Base-by-base conservation (phyloP, 2,329 filamentous ascomycete species). In the Arachnomyces sp. region DNA sequence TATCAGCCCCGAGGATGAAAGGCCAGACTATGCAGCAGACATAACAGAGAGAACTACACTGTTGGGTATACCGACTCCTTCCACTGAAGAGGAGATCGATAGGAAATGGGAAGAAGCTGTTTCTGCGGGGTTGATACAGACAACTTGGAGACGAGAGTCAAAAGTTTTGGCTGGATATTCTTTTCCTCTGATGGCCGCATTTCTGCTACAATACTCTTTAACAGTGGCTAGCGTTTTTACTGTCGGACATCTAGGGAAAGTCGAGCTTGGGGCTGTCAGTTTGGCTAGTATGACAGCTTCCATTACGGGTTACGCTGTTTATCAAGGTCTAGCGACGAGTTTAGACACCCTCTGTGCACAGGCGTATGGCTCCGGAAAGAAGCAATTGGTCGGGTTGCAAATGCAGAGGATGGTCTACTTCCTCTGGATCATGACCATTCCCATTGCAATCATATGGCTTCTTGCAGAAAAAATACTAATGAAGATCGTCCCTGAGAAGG, bases 341-440 rank as follows among this genome's bases (percentile, higher is more conserved):
- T 71, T 96, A 29, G 90, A 96, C 63, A 96, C 90, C 0, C 78
- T 96, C 2, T 95, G 90, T 60, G 79, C 90, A 0, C 90, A 96
- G 62, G 90, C 92, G 1, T 96, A 93, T 57, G 90, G 92, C 2
- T 93, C 86, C 1, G 90, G 90, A 0, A 84, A 84, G 59, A 93
- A 84, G 57, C 84, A 89, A 51, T 76, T 96, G 4, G 90, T 96
- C 43, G 90, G 86, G 2, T 61, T 92, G 40, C 86, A 92, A 53
- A 74, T 86, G 47, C 84, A 92, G 63, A 75, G 85, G 42, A 90
- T 90, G 85, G 70, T 85, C 1, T 83, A 73, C 56, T 89, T 92
- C 56, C 72, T 92, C 2, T 81, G 83, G 68, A 59, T 73, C 2
- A 73, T 88, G 48, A 83, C 79, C 1, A 71, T 87, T 13, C 86